A percentile compares a stretch with the other conserved stretches of the same genome.
Evolutionary conservation across 257 asterid species (phyloP).

Genomic region (Solanum pimpinellifolium): DNA sequence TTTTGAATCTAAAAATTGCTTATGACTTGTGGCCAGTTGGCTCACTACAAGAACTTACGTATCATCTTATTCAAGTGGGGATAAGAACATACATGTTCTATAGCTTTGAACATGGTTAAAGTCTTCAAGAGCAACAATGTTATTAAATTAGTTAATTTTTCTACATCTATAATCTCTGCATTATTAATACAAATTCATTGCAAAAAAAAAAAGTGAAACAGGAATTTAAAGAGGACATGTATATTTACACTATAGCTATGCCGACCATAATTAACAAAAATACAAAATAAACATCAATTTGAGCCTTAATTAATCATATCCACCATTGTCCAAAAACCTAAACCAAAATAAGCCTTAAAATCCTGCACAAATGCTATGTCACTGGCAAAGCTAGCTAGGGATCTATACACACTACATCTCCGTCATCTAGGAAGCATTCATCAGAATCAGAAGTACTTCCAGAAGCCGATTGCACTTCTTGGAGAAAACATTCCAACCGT

Average conservation of each 20-base stretch:
- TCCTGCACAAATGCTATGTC: not conserved
- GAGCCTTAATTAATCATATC: not conserved
- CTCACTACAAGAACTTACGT: not conserved
- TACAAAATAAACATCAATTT: not conserved
- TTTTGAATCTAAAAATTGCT: not conserved
- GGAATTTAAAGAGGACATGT: not conserved
- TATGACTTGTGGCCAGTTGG: not conserved
- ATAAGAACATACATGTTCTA: not conserved
- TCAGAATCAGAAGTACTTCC: not conserved
- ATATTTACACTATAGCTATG: not conserved
- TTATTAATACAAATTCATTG: not conserved
- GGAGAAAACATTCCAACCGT: slow-evolving; percentile 32
- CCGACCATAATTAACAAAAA: not conserved
- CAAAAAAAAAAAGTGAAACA: not conserved
- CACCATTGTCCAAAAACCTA: not conserved
- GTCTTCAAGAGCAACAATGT: not conserved
- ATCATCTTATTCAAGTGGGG: not conserved
- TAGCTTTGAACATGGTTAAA: not conserved
- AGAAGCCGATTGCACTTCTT: slow-evolving; percentile 11
- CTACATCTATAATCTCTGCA: not conserved
- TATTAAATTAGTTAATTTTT: not conserved
- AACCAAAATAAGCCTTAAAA: not conserved
- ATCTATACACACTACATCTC: not conserved
- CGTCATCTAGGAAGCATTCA: not conserved
- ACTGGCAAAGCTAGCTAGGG: not conserved